These are phyloP conservation scores for Russula sp. DNA, from an alignment of 768 basidiomycete genomes.

Conservation along the genomic window DNA sequence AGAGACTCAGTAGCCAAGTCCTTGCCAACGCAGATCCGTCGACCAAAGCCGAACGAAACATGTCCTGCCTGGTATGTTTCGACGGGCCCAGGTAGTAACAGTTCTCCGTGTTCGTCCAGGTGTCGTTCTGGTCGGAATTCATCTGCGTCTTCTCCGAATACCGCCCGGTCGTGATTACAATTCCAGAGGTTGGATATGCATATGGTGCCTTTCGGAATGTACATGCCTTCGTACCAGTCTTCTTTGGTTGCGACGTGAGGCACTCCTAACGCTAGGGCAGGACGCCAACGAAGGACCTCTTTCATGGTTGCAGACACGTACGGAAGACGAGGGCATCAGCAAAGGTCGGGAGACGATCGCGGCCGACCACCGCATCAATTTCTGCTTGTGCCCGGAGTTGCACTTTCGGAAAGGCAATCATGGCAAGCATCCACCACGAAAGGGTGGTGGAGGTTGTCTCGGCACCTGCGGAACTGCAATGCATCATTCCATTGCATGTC, in stretches of 20 bases:
- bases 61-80: conserved; percentile 27
- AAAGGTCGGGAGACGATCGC: conserved; percentile 24
- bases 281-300: conserved; percentile 24
- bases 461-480: conserved; percentile 6
- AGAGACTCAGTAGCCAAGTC: conserved; percentile 29
- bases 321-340: conserved; percentile 28
- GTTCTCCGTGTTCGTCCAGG: conserved; percentile 17
- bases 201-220: conserved; percentile 40
- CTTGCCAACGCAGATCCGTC: conserved; percentile 30
- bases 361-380: conserved; percentile 26
- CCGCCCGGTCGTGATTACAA: conserved; percentile 7
- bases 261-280: not conserved
- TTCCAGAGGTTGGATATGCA: conserved; percentile 34
- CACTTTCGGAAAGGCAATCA: conserved; percentile 24
- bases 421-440: conserved; percentile 14
- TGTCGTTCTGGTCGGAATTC: conserved; percentile 31
- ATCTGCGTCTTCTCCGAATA: conserved; percentile 28
- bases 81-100: not conserved
- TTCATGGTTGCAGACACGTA: conserved; percentile 27
- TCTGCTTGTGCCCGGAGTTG: conserved; percentile 25
- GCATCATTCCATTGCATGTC: not conserved
- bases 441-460: conserved; percentile 20
- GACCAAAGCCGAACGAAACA: conserved; percentile 26
- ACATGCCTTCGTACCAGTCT: conserved; percentile 34
- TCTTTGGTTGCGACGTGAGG: conserved; percentile 30